Evolutionary conservation across 345 rosid genomes (phyloP).

Genomic region (Arabidopsis arenosa): DNA sequence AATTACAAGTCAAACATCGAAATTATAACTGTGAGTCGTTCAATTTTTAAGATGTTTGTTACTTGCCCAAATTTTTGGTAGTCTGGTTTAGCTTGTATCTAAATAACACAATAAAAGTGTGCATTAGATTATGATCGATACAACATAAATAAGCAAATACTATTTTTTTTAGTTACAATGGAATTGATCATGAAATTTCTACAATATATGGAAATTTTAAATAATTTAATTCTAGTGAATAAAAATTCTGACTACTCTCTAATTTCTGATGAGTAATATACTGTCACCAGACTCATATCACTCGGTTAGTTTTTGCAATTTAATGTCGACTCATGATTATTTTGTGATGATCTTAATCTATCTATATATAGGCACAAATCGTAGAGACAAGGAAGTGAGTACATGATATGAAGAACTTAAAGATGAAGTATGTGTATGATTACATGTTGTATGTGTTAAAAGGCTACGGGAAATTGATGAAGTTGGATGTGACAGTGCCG

Average conservation of each 20-base stretch:
- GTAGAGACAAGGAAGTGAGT: slow-evolving; percentile 55
- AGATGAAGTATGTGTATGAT: slow-evolving; percentile 60
- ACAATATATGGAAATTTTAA: not conserved
- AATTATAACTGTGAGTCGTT: not conserved
- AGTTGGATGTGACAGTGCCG: slow-evolving; percentile 54
- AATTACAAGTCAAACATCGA: not conserved
- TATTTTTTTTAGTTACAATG: not conserved
- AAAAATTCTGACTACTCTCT: not conserved
- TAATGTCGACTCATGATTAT: not conserved
- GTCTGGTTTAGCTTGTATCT: not conserved
- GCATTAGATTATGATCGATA: not conserved
- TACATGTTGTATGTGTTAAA: slow-evolving; percentile 62
- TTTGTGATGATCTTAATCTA: slow-evolving; percentile 12
- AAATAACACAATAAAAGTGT: not conserved
- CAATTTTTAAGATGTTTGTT: not conserved
- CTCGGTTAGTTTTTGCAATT: slow-evolving; percentile 2
- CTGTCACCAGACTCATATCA: not conserved
- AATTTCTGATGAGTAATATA: not conserved
- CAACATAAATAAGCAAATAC: not conserved
- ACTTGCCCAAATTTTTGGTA: not conserved
- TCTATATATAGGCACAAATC: slow-evolving; percentile 49
- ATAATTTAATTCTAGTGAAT: not conserved
- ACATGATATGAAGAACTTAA: slow-evolving; percentile 47
- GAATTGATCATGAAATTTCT: not conserved
- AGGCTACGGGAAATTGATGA: slow-evolving; percentile 58